Base-by-base conservation (phyloP, 495 filamentous ascomycete species). In the Trypethelium eluteriae region DNA sequence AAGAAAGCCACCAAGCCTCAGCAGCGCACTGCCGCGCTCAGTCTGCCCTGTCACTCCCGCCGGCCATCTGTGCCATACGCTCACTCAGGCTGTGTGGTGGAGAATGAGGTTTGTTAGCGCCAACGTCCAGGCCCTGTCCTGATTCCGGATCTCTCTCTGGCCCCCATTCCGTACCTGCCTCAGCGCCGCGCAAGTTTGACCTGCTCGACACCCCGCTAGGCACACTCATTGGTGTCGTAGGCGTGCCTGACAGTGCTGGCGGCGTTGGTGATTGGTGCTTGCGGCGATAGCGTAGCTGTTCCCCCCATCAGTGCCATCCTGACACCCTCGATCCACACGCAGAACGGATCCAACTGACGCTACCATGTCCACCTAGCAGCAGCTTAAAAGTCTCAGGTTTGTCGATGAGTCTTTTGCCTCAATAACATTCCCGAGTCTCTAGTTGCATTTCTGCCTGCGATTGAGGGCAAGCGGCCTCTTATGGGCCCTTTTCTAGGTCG, bases 41-140 rank as follows among this genome's bases (percentile, higher is more conserved):
- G 4, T 59, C 53, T 36, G 6, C 25, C 18, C 5, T 36, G 32
- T 36, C 32, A 6, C 11, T 36, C 6, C 3, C 36, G 25, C 6
- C 36, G 25, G 18, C 53, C 32, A 36, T 11, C 14, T 36, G 9
- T 36, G 3, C 6, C 53, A 59, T 35, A 3, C 7, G 32, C 32
- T 32, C 3, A 4, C 7, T 32, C 34, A 59, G 53, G 53, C 53
- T 59, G 53, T 35, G 53, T 36, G 11, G n/a, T 59, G 53, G 53
- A 59, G 14, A 6, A 59, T 35, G 34, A 59, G 14, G 53, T 32
- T 32, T 59, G 3, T 59, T 59, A 59, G 53, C 53, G 53, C 53
- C 53, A 59, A 36, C 53, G 11, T 32, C 2, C 25, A 18, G 25
- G 25, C 25, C 5, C 12, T 53, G 49, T 25, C 25, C 25, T 25